Evolutionary conservation across 768 basidiomycete species (phyloP).

Genomic region (Lactarius hatsudake): DNA sequence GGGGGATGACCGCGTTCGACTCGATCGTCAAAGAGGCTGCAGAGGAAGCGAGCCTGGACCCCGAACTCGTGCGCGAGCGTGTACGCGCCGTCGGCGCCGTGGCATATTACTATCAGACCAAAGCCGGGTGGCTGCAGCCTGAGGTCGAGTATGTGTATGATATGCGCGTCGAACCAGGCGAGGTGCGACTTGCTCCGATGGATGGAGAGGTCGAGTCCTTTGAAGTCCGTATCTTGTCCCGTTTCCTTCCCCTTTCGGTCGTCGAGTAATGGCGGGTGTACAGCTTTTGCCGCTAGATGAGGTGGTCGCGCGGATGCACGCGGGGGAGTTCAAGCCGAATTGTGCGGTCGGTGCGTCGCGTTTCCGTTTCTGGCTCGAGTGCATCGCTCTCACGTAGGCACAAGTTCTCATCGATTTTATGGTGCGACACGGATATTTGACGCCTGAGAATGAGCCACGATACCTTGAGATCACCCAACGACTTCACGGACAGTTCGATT

Average conservation of each 20-base stretch:
- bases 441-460: slow-evolving; percentile 83
- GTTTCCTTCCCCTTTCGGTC: not conserved
- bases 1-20: slow-evolving; percentile 69
- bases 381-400: not conserved
- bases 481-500: slow-evolving; percentile 70
- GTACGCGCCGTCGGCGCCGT: slow-evolving; percentile 63
- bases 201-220: slow-evolving; percentile 97
- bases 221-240: slow-evolving; percentile 49
- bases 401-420: slow-evolving; percentile 87
- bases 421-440: slow-evolving; percentile 80
- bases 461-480: slow-evolving; percentile 74
- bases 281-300: slow-evolving; percentile 67
- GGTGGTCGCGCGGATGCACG: slow-evolving; percentile 61
- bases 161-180: slow-evolving; percentile 57
- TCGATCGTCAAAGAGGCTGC: slow-evolving; percentile 85
- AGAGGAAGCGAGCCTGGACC: slow-evolving; percentile 86
- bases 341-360: slow-evolving; percentile 69
- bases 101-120: slow-evolving; percentile 76
- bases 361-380: not conserved
- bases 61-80: slow-evolving; percentile 57
- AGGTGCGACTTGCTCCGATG: slow-evolving; percentile 64
- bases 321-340: slow-evolving; percentile 87
- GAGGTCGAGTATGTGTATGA: slow-evolving; percentile 91
- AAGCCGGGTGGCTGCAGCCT: slow-evolving; percentile 78
- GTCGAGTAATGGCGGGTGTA: not conserved